A percentile compares a stretch with the other conserved stretches of the same genome.
Conservation (phyloP, 495 filamentous ascomycete species). For the Opeltia flavorubescens region DNA sequence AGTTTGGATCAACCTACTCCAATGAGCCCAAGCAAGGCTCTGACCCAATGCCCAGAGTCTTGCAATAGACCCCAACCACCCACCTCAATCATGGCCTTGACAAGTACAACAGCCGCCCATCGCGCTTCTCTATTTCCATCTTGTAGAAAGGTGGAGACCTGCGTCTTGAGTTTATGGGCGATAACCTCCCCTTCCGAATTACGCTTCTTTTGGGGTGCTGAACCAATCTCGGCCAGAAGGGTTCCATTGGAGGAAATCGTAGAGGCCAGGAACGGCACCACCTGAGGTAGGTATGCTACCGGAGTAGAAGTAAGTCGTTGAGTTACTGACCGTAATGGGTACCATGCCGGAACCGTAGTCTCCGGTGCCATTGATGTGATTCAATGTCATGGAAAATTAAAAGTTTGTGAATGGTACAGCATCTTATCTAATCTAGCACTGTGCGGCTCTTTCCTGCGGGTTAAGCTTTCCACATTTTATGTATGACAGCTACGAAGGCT, state of each 20-base stretch:
- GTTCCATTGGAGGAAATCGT: conserved; percentile 46
- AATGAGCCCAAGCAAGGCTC: conserved; percentile 53
- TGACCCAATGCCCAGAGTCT: conserved; percentile 55
- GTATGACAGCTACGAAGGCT: too few species aligned
- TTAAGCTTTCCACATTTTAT: too few species aligned
- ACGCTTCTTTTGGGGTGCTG: conserved; percentile 34
- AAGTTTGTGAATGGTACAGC: too few species aligned
- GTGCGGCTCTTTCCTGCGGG: too few species aligned
- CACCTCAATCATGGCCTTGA: conserved; percentile 67
- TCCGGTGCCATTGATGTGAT: conserved; percentile 9
- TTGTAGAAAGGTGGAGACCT: conserved; percentile 58
- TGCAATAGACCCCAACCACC: conserved; percentile 69
- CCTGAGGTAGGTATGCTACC: conserved; percentile 44
- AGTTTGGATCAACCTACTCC: conserved; percentile 35
- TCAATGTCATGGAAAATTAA: too few species aligned
- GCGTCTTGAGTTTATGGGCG: conserved; percentile 66
- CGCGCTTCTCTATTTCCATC: conserved; percentile 57
- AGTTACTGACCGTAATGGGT: conserved; percentile 27
- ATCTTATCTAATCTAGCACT: neutral
- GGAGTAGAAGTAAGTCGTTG: conserved; percentile 51
- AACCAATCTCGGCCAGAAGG: conserved; percentile 36
- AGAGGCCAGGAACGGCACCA: conserved; percentile 45
- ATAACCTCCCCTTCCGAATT: conserved; percentile 46
- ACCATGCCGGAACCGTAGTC: neutral
- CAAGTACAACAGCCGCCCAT: conserved; percentile 60